phyloP scores from a whole-genome alignment of 1,139 yeast genomes.

The Tardiomyces blankii region DNA sequence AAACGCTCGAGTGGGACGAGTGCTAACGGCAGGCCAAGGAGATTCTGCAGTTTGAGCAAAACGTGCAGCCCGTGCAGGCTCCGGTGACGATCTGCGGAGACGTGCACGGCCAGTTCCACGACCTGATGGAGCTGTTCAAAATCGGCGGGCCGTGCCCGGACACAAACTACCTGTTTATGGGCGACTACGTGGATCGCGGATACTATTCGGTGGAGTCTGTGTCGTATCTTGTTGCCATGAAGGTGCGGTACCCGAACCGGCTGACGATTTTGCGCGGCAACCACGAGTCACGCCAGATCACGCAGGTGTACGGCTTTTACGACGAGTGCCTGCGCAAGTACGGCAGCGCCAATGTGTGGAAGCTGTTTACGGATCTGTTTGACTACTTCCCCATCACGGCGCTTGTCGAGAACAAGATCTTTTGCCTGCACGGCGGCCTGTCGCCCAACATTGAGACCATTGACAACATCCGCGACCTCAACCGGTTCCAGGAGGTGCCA shows the following conservation, averaged over 20 bases:
- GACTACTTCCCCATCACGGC: conserved; percentile 95
- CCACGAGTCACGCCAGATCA: conserved; percentile 94
- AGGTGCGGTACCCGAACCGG: conserved; percentile 87
- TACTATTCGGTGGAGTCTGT: conserved; percentile 91
- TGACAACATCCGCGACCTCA: conserved; percentile 79
- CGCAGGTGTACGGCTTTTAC: conserved; percentile 96
- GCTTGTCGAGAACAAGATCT: conserved; percentile 68
- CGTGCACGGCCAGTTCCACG: conserved; percentile 96
- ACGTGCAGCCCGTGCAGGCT: conserved; percentile 88
- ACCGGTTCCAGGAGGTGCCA: conserved; percentile 92
- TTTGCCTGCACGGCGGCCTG: conserved; percentile 94
- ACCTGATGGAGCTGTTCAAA: conserved; percentile 71
- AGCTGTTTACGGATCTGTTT: conserved; percentile 63
- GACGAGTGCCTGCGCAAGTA: conserved; percentile 95
- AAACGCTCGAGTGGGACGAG: conserved; percentile 18
- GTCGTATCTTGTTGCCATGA: conserved; percentile 64
- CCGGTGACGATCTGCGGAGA: conserved; percentile 99
- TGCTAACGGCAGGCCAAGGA: conserved; percentile 49
- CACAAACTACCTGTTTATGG: conserved; percentile 70
- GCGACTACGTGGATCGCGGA: conserved; percentile 96
- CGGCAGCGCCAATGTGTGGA: conserved; percentile 95
- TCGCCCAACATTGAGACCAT: conserved; percentile 87
- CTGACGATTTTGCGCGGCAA: conserved; percentile 91
- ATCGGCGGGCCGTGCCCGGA: conserved; percentile 87
- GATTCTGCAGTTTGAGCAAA: conserved; percentile 78